Evolutionary conservation across 441 rosid genomes (phyloP), one percentile per base, ranked within the genome.

Genomic region (Erodium chrysanthum): DNA sequence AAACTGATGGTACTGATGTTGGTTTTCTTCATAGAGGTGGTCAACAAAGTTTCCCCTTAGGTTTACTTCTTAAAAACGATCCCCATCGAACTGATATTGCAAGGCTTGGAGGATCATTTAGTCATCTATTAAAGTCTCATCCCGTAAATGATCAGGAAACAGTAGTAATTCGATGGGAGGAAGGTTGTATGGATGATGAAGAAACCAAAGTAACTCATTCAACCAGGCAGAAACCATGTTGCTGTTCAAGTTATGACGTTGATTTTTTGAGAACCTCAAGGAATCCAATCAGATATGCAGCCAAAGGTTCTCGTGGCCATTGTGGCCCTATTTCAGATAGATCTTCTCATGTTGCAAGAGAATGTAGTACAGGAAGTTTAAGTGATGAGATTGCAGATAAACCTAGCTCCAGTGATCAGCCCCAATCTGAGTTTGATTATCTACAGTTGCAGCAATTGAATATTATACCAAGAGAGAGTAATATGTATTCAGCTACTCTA

Each of bases 1-100:
- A 78, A 76, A 63, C 84, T 48, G 74, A 64, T 72, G 83, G 80
- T 69, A 84, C 75, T 65, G 80, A 77, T 35, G 77, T 84, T 77
- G 92, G 94, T 54, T 88, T 88, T 86, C 89, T 94, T 79, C 99
- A 94, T 79, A 83, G 92, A 80, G 97, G 97, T 67, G 97, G 99
- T 71, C 86, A 87, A 59, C 92, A 84, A 75, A 86, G 86, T 79
- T 94, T 94, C 71, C 96, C 99, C 17, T 62, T 85, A 64, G 81
- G 87, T 82, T 81, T 94, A 71, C 88, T 94, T 81, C 83, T 94
- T n/a, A 89, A 82, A 76, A 83, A 85, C 69, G 97, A 91, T 80
- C 81, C 92, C 27, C 88, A 86, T 80, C 89, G 86, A 74, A 80
- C 83, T 78, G 97, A 91, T 70, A 83, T 94, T 73, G 77, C 96